Evolutionary conservation across 352 stramenopile genomes (phyloP), one percentile per base, ranked within the genome.

Genomic region (Phytopythium mirpurense): DNA sequence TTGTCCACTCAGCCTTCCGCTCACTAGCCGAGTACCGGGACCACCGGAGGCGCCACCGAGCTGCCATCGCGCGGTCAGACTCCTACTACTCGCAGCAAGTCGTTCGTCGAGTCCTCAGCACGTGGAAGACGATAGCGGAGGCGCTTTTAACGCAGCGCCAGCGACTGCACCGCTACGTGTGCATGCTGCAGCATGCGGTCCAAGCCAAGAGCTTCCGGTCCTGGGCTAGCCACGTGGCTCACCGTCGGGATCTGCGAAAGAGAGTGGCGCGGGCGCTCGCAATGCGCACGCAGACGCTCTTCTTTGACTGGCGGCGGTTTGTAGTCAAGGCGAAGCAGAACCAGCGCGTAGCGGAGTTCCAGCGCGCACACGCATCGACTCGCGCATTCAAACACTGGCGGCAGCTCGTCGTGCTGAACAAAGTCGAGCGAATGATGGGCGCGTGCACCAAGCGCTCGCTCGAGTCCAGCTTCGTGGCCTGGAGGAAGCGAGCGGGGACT

Each of bases 391-490:
- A 49, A 0, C 60, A 64, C 16, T 88, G 78, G 78, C 68, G 60
- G 9, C 52, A 67, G 23, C 74, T 68, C 21, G 50, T 90, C 5
- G 23, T 78, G 7, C 59, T 86, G 2, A 68, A 49, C 27, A 85
- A 78, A n/a, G 59, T 78, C 3, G 68, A 84, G 54, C 56, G 57
- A 0, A 81, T 89, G 74, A 62, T 86, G 5, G 62, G 67, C 3
- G 51, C 61, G 2, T 66, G 62, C 49, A 23, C 55, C 38, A 49
- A 57, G 19, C 70, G 72, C 3, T 27, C 47, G 0, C 11, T 67
- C 0, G 72, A 78, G 34, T 9, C 12, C 0, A 50, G 36, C 29
- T 81, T 89, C 12, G 32, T 86, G 9, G 56, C 32, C 0, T 89
- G 78, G 78, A 60, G 73, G 2, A 85, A 80, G 18, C 31, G 47